Conservation (phyloP, 805 yeast genomes). For the Saccharomyces paradoxus region DNA sequence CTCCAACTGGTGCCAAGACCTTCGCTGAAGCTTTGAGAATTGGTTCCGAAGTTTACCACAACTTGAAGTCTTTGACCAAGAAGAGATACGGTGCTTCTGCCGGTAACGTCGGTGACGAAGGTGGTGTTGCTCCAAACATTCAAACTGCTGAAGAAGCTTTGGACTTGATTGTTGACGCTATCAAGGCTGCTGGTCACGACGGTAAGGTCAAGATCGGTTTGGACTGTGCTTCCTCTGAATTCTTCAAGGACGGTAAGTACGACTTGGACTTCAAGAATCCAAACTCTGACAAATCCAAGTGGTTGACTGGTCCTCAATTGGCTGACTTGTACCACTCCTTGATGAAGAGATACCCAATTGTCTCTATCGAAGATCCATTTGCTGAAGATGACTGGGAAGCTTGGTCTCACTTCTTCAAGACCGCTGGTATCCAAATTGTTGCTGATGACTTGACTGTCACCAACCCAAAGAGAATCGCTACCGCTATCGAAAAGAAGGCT, state of each 20-base stretch:
- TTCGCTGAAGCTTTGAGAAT: conserved; percentile 87
- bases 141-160: conserved; percentile 84
- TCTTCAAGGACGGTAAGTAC: conserved; percentile 82
- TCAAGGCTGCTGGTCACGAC: conserved; percentile 77
- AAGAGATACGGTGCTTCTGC: conserved; percentile 86
- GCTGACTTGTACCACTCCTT: conserved; percentile 65
- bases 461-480: conserved; percentile 78
- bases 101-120: conserved; percentile 97
- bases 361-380: conserved; percentile 89
- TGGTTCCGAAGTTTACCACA: conserved; percentile 90
- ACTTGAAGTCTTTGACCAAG: conserved; percentile 73
- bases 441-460: conserved; percentile 94
- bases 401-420: conserved; percentile 69
- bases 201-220: conserved; percentile 78
- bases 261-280: conserved; percentile 94
- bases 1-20: conserved; percentile 71
- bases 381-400: conserved; percentile 97
- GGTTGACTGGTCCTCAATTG: conserved; percentile 72
- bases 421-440: conserved; percentile 67
- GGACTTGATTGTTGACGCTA: conserved; percentile 74
- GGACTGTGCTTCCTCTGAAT: conserved; percentile 89
- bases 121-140: conserved; percentile 95
- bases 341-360: conserved; percentile 79
- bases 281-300: conserved; percentile 66
- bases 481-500: conserved; percentile 84